Evolutionary conservation across 768 basidiomycete species (phyloP).

Genomic region (Russula olivacea): DNA sequence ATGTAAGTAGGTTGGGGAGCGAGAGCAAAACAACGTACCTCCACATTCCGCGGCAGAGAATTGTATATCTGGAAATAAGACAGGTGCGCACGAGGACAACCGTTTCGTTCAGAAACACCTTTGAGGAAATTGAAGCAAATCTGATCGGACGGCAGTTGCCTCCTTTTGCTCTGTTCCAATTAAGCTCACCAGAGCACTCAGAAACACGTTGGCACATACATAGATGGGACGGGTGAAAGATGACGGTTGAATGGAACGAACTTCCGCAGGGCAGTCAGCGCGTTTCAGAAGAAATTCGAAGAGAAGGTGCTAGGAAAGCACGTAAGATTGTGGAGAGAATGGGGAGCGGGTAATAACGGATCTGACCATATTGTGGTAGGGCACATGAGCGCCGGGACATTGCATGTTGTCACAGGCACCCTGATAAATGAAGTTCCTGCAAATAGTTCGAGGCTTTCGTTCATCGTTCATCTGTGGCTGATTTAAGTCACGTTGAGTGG

Average conservation of each 20-base stretch:
- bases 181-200: neutral
- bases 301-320: neutral
- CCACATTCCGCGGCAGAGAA: neutral
- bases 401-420: neutral
- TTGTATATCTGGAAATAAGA: neutral
- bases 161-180: neutral
- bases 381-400: constrained; percentile 8
- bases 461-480: no score
- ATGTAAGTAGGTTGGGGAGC: neutral
- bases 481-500: neutral
- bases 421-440: constrained; percentile 4
- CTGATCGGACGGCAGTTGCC: neutral
- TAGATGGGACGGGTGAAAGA: neutral
- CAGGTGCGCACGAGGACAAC: neutral
- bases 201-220: neutral
- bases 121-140: neutral
- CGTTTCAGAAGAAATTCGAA: neutral
- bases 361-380: constrained; percentile 1
- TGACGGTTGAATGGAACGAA: neutral
- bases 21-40: neutral
- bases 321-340: neutral
- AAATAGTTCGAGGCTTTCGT: neutral
- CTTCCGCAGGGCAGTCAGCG: neutral
- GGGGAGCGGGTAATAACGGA: neutral
- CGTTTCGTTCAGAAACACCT: neutral